Percentiles rank a stretch among this genome's conserved stretches.
Conservation (phyloP, 139 green algal species). For the Chlorella sorokiniana region DNA sequence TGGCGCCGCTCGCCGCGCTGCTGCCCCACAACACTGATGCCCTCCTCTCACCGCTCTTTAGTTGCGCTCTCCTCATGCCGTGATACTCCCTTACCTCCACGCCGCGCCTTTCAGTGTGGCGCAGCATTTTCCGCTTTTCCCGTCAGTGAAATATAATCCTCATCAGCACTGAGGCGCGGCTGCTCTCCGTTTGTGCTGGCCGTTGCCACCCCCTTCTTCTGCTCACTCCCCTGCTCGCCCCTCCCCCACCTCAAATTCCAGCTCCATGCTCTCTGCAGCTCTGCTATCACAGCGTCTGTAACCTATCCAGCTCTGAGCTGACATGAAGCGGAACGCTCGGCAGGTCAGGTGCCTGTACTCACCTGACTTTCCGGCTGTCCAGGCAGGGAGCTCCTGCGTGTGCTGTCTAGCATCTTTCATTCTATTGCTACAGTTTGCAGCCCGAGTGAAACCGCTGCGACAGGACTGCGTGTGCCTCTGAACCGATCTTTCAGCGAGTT, state of each 20-base stretch:
- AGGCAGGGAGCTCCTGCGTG: no score
- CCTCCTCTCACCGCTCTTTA: not conserved
- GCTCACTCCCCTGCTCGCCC: not conserved
- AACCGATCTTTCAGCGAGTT: no score
- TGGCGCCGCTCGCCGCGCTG: not conserved
- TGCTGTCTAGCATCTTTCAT: no score
- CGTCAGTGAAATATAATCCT: conserved; percentile 1
- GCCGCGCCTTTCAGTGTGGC: not conserved
- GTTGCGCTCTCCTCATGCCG: not conserved
- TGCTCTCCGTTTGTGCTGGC: not conserved
- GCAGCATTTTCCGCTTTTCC: not conserved
- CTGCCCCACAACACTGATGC: not conserved
- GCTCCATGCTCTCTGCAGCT: no score
- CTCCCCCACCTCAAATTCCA: not conserved
- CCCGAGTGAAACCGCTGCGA: no score
- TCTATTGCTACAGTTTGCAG: no score
- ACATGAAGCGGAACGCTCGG: no score
- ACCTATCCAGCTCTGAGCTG: no score
- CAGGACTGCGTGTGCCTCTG: no score
- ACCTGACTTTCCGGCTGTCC: no score
- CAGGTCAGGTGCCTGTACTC: no score
- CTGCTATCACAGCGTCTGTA: no score
- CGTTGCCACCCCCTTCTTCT: not conserved
- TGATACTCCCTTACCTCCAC: not conserved
- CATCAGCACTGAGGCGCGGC: not conserved